phyloP scores from a whole-genome alignment of 2,329 filamentous ascomycete species.

The Diaporthe caulivora region DNA sequence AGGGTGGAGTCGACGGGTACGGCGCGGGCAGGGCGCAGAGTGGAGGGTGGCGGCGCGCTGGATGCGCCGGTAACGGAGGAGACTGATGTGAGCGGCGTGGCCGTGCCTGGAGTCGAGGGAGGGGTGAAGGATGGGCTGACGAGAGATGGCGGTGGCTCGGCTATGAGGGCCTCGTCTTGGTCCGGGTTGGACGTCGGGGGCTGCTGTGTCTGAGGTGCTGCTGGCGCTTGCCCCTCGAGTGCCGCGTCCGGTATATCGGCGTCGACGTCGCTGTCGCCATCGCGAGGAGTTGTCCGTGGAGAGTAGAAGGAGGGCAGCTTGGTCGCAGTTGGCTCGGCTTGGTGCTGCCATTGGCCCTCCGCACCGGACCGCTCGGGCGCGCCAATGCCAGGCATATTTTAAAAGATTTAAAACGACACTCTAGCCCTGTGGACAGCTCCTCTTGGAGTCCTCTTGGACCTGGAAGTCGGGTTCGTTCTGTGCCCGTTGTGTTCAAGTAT shows the following conservation, averaged over 20 bases:
- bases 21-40: slow-evolving; percentile 57
- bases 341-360: slow-evolving; percentile 30
- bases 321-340: neutral
- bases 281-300: slow-evolving; percentile 42
- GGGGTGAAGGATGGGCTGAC: slow-evolving; percentile 90
- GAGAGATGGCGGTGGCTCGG: slow-evolving; percentile 70
- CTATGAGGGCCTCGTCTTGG: slow-evolving; percentile 35
- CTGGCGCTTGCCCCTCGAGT: slow-evolving; percentile 36
- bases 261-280: slow-evolving; percentile 43
- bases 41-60: slow-evolving; percentile 37
- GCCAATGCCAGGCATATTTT: slow-evolving; percentile 21
- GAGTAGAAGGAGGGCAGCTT: slow-evolving; percentile 50
- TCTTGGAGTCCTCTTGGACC: slow-evolving; percentile 1
- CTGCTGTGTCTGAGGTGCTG: slow-evolving; percentile 34
- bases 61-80: slow-evolving; percentile 41
- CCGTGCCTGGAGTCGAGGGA: slow-evolving; percentile 71
- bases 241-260: slow-evolving; percentile 39
- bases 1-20: slow-evolving; percentile 72
- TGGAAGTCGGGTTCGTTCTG: neutral
- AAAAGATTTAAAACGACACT: neutral
- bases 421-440: neutral
- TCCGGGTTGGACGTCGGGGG: slow-evolving; percentile 34
- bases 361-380: slow-evolving; percentile 7
- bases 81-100: slow-evolving; percentile 60
- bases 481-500: neutral